These are phyloP conservation scores for Epicoccum sorghinum DNA, from an alignment of 2,329 filamentous ascomycete species.

Conservation along the genomic window DNA sequence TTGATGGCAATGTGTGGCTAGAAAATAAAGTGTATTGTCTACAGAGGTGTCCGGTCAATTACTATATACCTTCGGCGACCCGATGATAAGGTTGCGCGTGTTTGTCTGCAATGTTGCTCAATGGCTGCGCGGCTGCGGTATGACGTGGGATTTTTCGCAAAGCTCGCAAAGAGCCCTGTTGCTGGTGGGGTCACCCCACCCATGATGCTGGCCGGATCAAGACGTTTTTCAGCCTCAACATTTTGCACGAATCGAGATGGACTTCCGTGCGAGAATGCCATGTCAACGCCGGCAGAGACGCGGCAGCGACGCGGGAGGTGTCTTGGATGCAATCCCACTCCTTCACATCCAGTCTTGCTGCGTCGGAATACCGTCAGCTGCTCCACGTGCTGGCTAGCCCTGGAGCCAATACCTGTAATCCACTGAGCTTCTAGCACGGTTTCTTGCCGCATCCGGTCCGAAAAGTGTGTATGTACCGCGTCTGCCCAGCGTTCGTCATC, in stretches of 20 bases:
- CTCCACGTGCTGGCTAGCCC: conserved; percentile 3
- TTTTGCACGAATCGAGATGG: conserved; percentile 10
- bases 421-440: not conserved
- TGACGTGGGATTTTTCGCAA: conserved; percentile 16
- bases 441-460: not conserved
- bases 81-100: conserved; percentile 14
- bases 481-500: no score
- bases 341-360: not conserved
- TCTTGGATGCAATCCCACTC: no score
- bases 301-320: no score
- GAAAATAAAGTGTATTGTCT: not conserved
- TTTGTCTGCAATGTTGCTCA: conserved; percentile 8
- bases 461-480: not conserved
- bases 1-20: not conserved
- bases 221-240: conserved; percentile 17
- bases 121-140: conserved; percentile 13
- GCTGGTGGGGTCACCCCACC: conserved; percentile 15
- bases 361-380: not conserved
- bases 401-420: conserved; percentile 1
- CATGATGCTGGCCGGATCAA: conserved; percentile 6
- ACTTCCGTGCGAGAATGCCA: not conserved
- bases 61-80: conserved; percentile 14
- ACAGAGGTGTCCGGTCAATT: conserved; percentile 7
- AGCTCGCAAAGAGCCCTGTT: conserved; percentile 5
- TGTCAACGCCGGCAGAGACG: not conserved